phyloP scores from a whole-genome alignment of 768 basidiomycete genomes.

The Amanita rubescens region DNA sequence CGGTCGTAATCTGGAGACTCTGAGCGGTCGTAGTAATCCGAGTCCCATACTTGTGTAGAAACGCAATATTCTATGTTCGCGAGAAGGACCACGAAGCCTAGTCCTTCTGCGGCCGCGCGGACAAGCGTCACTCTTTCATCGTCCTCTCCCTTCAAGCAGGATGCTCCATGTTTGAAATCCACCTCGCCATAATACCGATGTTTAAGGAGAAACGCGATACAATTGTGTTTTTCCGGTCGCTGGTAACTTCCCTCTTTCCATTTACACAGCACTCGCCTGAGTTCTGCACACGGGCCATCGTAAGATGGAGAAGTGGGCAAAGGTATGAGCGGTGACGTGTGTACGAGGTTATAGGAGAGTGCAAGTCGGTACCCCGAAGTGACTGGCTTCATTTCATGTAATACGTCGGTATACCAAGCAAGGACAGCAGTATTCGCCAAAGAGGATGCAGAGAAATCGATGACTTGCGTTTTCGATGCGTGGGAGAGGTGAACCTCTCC shows the following conservation, averaged over 20 bases:
- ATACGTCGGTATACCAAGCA: slow-evolving; percentile 48
- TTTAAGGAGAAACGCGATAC: slow-evolving; percentile 18
- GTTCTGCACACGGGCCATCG: neutral
- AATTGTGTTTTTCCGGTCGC: neutral
- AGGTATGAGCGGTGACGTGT: slow-evolving; percentile 14
- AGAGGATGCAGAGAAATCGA: slow-evolving; percentile 29
- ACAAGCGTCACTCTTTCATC: slow-evolving; percentile 26
- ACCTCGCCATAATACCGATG: slow-evolving; percentile 24
- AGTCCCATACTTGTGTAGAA: slow-evolving; percentile 3
- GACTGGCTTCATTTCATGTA: slow-evolving; percentile 41
- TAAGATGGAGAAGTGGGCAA: neutral
- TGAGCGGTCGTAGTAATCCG: too few relatives aligned
- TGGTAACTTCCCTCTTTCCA: neutral
- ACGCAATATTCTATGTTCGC: slow-evolving; percentile 26
- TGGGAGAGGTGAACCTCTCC: slow-evolving; percentile 40
- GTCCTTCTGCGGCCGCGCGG: slow-evolving; percentile 23
- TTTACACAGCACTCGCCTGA: neutral
- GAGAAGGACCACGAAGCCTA: slow-evolving; percentile 28
- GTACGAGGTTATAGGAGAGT: slow-evolving; percentile 44
- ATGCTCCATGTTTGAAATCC: slow-evolving; percentile 16
- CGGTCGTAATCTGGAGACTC: too few relatives aligned
- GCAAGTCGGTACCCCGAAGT: slow-evolving; percentile 44
- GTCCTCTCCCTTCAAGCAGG: slow-evolving; percentile 32
- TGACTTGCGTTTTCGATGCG: slow-evolving; percentile 21
- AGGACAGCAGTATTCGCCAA: slow-evolving; percentile 27